Evolutionary conservation across 2,329 filamentous ascomycete species (phyloP), one percentile per base, ranked within the genome.

Genomic region (Fusarium lateritium): DNA sequence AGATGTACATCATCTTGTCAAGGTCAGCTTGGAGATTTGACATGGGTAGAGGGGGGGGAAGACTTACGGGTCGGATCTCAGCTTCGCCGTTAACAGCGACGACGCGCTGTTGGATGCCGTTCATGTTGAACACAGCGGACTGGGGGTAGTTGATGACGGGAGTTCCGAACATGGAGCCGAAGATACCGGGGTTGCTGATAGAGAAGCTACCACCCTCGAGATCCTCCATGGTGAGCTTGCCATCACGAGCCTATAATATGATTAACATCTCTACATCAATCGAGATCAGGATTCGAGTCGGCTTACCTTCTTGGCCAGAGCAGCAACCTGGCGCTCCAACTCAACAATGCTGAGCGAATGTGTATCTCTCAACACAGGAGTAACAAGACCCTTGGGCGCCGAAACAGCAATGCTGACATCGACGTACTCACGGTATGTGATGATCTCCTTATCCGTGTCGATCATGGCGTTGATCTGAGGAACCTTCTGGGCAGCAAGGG

Each of bases 171-270:
- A 78, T 73, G 24, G 76, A 78, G 17, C 76, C 76, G 79, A 93
- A 93, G 89, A 93, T 92, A 72, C 91, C 91, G 86, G 92, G 92
- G 84, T 93, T 93, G 80, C 89, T 91, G 80, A 93, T 93, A 74
- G 91, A 92, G 81, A 92, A 92, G 74, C 90, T 92, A 72, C 91
- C 91, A 36, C 91, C 91, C 80, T 92, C 89, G 83, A 92, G 92
- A 77, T 93, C 90, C 74, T 92, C 90, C 42, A 91, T 90, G 84
- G 92, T 92, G 57, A 93, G 85, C 83, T 92, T 93, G 77, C 90
- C 90, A 69, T 93, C 91, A 42, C 89, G 85, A 66, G 91, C 91
- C 76, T 90, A 2, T 1, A 19, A 10, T 21, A 7, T 3, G 3
- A 6, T 62, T 17, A 66, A 53, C 15, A 31, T 4, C 6, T 21